Conservation (phyloP, 768 basidiomycete genomes). For the Boletus rex-veris region DNA sequence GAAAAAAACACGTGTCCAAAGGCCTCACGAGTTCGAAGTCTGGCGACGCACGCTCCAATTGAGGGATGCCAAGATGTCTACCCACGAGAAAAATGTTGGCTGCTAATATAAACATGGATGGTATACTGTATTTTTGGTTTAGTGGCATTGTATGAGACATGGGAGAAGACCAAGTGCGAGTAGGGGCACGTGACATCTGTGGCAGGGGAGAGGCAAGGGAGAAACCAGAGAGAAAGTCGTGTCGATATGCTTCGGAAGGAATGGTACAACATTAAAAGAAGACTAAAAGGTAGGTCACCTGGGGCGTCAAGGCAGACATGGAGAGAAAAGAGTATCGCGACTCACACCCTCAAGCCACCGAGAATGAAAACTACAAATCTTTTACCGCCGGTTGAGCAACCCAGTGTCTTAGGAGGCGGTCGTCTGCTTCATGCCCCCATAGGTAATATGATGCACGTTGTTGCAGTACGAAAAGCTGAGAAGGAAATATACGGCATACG, state of each 20-base stretch:
- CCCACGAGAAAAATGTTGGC: too few relatives aligned
- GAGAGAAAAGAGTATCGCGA: background rate
- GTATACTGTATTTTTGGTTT: slow-evolving; percentile 4
- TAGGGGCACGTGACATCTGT: background rate
- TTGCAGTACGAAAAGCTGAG: slow-evolving; percentile 50
- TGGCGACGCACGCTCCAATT: background rate
- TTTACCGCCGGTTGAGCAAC: slow-evolving; percentile 25
- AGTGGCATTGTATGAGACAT: background rate
- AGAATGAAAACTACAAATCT: slow-evolving; percentile 15
- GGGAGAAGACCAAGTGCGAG: background rate
- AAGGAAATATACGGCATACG: slow-evolving; percentile 54
- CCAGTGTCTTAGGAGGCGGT: slow-evolving; percentile 23
- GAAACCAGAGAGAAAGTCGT: background rate
- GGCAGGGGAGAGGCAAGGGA: background rate
- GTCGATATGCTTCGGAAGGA: background rate
- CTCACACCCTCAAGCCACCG: slow-evolving; percentile 12
- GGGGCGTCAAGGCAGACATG: slow-evolving; percentile 3
- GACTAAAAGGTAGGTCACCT: background rate
- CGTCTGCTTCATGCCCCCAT: slow-evolving; percentile 46
- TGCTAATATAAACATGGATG: background rate
- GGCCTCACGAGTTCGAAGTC: too few relatives aligned
- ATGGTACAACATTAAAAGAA: slow-evolving; percentile 11
- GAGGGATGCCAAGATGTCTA: too few relatives aligned
- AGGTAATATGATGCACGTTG: slow-evolving; percentile 60
- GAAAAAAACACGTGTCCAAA: too few relatives aligned